A percentile compares a stretch with the other conserved stretches of the same genome.
phyloP scores from a whole-genome alignment of 345 rosid genomes.

The Reutealis trisperma region DNA sequence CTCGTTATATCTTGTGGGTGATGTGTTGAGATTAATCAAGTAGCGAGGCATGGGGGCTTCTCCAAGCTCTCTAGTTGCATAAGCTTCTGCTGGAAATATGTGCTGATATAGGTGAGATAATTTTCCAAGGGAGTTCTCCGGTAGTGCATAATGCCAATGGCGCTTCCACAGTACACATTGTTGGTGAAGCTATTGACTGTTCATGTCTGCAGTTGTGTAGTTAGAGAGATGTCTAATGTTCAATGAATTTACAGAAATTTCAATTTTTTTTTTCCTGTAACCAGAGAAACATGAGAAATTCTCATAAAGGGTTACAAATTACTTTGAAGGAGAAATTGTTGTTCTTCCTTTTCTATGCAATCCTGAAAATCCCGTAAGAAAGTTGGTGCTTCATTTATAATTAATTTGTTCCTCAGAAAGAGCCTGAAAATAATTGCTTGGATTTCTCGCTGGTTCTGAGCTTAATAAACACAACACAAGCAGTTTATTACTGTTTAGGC shows the following conservation, averaged over 20 bases:
- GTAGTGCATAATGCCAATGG: neutral
- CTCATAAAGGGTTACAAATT: neutral
- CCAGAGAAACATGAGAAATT: neutral
- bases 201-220: neutral
- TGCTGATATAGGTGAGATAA: neutral
- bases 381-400: too few relatives aligned
- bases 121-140: neutral
- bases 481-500: too few relatives aligned
- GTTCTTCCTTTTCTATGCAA: neutral
- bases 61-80: conserved; percentile 7
- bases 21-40: conserved; percentile 71
- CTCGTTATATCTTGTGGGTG: conserved; percentile 91
- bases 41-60: conserved; percentile 34
- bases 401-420: too few relatives aligned
- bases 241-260: neutral
- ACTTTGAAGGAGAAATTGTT: neutral
- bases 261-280: neutral
- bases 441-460: too few relatives aligned
- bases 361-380: neutral
- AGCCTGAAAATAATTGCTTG: too few relatives aligned
- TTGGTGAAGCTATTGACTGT: neutral
- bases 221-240: neutral
- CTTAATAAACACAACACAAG: too few relatives aligned
- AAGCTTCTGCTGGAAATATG: neutral
- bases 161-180: neutral